Conservation (phyloP, 1,139 yeast species). For the Candida sp. region DNA sequence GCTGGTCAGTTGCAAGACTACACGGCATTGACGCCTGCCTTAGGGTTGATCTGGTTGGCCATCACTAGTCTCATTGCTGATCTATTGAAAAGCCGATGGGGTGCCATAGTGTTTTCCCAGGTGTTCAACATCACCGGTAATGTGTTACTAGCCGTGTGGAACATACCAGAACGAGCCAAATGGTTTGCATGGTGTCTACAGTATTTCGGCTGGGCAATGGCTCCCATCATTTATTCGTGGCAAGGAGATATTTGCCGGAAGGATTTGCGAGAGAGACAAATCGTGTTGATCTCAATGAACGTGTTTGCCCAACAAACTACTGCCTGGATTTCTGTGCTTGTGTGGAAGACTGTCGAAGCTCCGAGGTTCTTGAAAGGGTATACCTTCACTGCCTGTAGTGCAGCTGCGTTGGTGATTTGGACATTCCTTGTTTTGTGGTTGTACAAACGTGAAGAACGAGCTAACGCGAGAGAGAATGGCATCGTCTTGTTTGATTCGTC, state of each 20-base stretch:
- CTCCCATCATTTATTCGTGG: slow-evolving; percentile 53
- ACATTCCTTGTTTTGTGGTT: slow-evolving; percentile 57
- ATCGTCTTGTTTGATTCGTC: slow-evolving; percentile 50
- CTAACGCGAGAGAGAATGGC: slow-evolving; percentile 55
- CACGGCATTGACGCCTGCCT: slow-evolving; percentile 49
- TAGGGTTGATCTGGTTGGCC: slow-evolving; percentile 45
- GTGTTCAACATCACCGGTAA: slow-evolving; percentile 44
- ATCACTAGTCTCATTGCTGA: slow-evolving; percentile 50
- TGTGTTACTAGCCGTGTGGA: slow-evolving; percentile 49
- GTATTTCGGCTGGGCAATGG: slow-evolving; percentile 55
- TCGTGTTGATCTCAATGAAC: slow-evolving; percentile 48
- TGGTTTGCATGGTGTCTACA: slow-evolving; percentile 54
- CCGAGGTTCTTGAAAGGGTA: slow-evolving; percentile 45
- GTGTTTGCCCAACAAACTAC: slow-evolving; percentile 48
- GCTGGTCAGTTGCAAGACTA: slow-evolving; percentile 42
- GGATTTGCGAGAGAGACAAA: slow-evolving; percentile 48
- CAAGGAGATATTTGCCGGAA: slow-evolving; percentile 49
- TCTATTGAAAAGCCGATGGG: slow-evolving; percentile 57
- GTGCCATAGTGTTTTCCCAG: slow-evolving; percentile 60
- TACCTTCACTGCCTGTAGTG: slow-evolving; percentile 55
- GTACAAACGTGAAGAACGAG: slow-evolving; percentile 62
- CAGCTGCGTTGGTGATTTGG: slow-evolving; percentile 55
- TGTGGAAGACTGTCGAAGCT: slow-evolving; percentile 51
- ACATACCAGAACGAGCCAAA: slow-evolving; percentile 46
- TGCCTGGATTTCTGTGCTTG: slow-evolving; percentile 49